Conservation (phyloP, 2,329 filamentous ascomycete genomes). For the Sporothrix dimorphospora region DNA sequence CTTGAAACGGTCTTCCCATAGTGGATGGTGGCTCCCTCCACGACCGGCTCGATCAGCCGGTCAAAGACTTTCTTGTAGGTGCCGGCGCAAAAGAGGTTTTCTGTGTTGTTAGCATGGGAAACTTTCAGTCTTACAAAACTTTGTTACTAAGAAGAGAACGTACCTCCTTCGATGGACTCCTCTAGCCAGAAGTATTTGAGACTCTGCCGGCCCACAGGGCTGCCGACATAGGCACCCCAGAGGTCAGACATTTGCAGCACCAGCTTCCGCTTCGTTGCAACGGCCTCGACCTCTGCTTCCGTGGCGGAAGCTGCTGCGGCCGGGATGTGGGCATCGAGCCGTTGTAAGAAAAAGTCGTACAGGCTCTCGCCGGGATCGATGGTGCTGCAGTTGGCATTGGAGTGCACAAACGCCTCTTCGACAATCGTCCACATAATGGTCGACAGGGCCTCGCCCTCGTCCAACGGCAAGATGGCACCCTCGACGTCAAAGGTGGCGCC, state of each 20-base stretch:
- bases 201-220: slow-evolving; percentile 65
- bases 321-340: slow-evolving; percentile 51
- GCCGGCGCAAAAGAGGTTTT: slow-evolving; percentile 63
- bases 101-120: slow-evolving; percentile 41
- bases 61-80: slow-evolving; percentile 64
- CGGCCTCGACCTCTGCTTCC: not conserved
- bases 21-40: slow-evolving; percentile 58
- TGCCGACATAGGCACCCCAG: slow-evolving; percentile 74
- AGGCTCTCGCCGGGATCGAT: slow-evolving; percentile 55
- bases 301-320: slow-evolving; percentile 33
- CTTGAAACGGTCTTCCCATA: slow-evolving; percentile 53
- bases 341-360: slow-evolving; percentile 56
- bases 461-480: slow-evolving; percentile 54
- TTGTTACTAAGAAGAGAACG: slow-evolving; percentile 33
- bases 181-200: slow-evolving; percentile 79
- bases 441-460: slow-evolving; percentile 52
- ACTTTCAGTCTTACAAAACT: not conserved
- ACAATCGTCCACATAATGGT: slow-evolving; percentile 69
- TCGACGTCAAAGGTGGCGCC: slow-evolving; percentile 55
- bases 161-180: slow-evolving; percentile 73
- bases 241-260: slow-evolving; percentile 61
- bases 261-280: slow-evolving; percentile 41
- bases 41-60: slow-evolving; percentile 59
- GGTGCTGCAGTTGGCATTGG: slow-evolving; percentile 57
- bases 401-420: slow-evolving; percentile 67